Evolutionary conservation across 1,139 yeast species (phyloP).

Genomic region (Eremothecium gossypii): DNA sequence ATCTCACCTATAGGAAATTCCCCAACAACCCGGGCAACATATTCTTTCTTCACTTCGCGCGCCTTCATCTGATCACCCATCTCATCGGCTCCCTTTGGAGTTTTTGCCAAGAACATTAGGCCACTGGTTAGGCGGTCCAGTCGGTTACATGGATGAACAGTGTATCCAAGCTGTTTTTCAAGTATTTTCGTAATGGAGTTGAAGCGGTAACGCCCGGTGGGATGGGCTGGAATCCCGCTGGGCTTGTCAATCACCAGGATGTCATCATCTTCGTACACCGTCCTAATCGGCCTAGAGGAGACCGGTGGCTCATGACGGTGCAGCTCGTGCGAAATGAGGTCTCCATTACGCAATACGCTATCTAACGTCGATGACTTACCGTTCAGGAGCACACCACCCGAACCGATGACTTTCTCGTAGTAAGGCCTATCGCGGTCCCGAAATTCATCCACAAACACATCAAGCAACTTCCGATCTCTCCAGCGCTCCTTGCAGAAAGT

Average conservation of each 20-base stretch:
- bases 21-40: constrained; percentile 81
- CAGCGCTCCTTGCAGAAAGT: constrained; percentile 90
- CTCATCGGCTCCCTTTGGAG: constrained; percentile 67
- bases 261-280: constrained; percentile 72
- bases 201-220: constrained; percentile 85
- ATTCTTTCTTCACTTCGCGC: constrained; percentile 69
- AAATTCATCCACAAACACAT: constrained; percentile 75
- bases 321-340: constrained; percentile 67
- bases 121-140: constrained; percentile 91
- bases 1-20: constrained; percentile 56
- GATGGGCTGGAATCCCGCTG: constrained; percentile 92
- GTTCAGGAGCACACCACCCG: constrained; percentile 69
- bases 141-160: constrained; percentile 84
- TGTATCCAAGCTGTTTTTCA: constrained; percentile 52
- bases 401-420: constrained; percentile 56
- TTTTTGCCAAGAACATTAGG: constrained; percentile 83
- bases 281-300: constrained; percentile 55
- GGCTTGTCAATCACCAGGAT: constrained; percentile 88
- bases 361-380: constrained; percentile 55
- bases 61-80: constrained; percentile 69
- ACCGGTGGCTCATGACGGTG: constrained; percentile 94
- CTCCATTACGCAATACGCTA: constrained; percentile 70
- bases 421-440: constrained; percentile 67
- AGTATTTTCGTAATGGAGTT: constrained; percentile 81
- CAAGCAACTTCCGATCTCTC: constrained; percentile 72